Base-by-base conservation (phyloP, 768 basidiomycete genomes). In the Rhizopogon vesiculosus region DNA sequence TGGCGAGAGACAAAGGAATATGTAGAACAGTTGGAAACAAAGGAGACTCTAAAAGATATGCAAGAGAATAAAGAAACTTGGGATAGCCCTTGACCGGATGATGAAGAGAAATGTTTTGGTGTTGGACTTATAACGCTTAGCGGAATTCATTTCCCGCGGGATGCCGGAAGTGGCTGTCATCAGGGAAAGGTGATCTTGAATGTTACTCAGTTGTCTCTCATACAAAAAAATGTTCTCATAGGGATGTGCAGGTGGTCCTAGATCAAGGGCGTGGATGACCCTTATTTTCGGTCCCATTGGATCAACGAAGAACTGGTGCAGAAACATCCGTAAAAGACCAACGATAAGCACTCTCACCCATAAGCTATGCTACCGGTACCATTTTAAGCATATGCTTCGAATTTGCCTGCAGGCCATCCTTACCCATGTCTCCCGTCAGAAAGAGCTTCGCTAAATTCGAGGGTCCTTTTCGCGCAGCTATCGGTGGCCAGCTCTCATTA, bases 401-500 rank as follows among this genome's bases (percentile, higher is more conserved):
- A 59, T 8, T 8, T 63, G 60, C 55, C 62, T 66, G 60, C 59
- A 56, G 42, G 41, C 56, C 48, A 33, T 45, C 54, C 51, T 49
- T 59, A 53, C 43, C 54, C 54, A 60, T 53, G 56, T 62, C 53
- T 25, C 51, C 42, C 56, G 54, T 68, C 67, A 58, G 62, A 48
- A 33, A 10, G 7, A 10, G 2, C 56, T 49, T 67, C 67, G 66
- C 62, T 70, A 70, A 68, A 62, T 65, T 69, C 50, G 63, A 56
- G 69, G 68, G 60, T 60, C 35, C 38, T 57, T 61, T 59, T 33
- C 9, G 10, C 59, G 16, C 51, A 46, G 50, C 33, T 51, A 44
- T 31, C 29, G 9, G 31, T 50, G 41, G 13, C 22, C 54, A 55
- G 43, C 45, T 35, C 44, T 55, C 54, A 46, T 43, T 9, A 41